Percentiles rank a stretch among this genome's conserved stretches.
phyloP scores from a whole-genome alignment of 306 rosid genomes.

The Sophora flavescens region DNA sequence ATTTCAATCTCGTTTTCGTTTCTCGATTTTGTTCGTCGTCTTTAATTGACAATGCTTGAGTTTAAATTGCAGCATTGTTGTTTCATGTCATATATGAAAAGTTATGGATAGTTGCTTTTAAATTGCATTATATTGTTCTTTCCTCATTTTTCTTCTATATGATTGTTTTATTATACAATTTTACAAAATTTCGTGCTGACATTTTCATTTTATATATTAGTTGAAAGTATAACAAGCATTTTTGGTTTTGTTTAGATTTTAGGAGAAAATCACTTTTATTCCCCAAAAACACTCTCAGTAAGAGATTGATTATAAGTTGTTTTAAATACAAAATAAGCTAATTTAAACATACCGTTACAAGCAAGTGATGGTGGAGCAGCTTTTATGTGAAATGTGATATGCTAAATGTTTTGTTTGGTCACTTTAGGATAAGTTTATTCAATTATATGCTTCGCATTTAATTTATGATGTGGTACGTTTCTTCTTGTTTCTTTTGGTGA shows the following conservation, averaged over 20 bases:
- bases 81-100: background rate
- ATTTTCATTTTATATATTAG: background rate
- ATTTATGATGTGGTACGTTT: too few species aligned
- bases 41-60: background rate
- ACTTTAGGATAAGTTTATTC: background rate
- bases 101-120: background rate
- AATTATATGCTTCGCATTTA: background rate
- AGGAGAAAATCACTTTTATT: too few species aligned
- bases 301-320: background rate
- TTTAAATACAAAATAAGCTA: too few species aligned
- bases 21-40: background rate
- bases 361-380: constrained; percentile 12
- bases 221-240: too few species aligned
- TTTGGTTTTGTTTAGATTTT: background rate
- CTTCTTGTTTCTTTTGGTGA: too few species aligned
- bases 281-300: too few species aligned
- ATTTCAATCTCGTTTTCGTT: constrained; percentile 10
- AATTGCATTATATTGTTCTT: background rate
- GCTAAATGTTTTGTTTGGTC: background rate
- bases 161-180: background rate
- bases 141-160: background rate
- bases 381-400: background rate
- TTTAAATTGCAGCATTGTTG: background rate
- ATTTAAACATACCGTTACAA: too few species aligned
- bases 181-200: background rate